Percentiles rank a stretch among this genome's conserved stretches.
phyloP scores from a whole-genome alignment of 805 yeast genomes.

The Saturnispora sanitii region DNA sequence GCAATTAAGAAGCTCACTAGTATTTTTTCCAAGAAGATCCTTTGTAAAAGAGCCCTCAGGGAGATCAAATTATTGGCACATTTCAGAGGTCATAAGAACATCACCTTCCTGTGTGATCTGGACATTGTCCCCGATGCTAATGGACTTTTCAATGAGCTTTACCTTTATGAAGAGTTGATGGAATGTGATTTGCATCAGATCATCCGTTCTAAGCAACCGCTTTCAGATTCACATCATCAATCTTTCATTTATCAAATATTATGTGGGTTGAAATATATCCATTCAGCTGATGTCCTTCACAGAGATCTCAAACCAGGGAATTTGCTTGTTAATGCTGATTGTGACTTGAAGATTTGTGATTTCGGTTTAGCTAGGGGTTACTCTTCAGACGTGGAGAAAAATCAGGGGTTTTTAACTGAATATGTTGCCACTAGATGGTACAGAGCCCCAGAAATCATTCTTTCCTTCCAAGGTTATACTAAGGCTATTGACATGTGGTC shows the following conservation, averaged over 20 bases:
- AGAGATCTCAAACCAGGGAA: slow-evolving; percentile 95
- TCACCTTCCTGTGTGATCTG: slow-evolving; percentile 88
- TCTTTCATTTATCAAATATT: slow-evolving; percentile 84
- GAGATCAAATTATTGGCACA: slow-evolving; percentile 86
- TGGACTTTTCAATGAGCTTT: slow-evolving; percentile 79
- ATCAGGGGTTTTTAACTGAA: slow-evolving; percentile 91
- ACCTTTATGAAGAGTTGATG: slow-evolving; percentile 93
- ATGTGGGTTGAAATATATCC: slow-evolving; percentile 90
- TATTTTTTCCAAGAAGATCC: slow-evolving; percentile 80
- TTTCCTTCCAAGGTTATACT: slow-evolving; percentile 87
- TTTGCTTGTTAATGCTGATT: slow-evolving; percentile 85
- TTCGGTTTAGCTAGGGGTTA: slow-evolving; percentile 94
- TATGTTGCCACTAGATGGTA: slow-evolving; percentile 99
- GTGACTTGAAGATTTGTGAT: slow-evolving; percentile 93
- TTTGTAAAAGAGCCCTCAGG: slow-evolving; percentile 85
- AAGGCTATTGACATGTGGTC: slow-evolving; percentile 98
- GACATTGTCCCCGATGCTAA: slow-evolving; percentile 72
- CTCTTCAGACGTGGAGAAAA: slow-evolving; percentile 69
- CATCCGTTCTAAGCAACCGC: slow-evolving; percentile 83
- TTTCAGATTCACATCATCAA: slow-evolving; percentile 93
- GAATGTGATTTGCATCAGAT: slow-evolving; percentile 98
- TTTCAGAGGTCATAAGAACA: slow-evolving; percentile 93
- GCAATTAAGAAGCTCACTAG: slow-evolving; percentile 96
- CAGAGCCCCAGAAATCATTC: slow-evolving; percentile 96
- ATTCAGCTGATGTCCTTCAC: slow-evolving; percentile 91